Conservation (phyloP, 2,329 filamentous ascomycete genomes). For the Phoma sp. region DNA sequence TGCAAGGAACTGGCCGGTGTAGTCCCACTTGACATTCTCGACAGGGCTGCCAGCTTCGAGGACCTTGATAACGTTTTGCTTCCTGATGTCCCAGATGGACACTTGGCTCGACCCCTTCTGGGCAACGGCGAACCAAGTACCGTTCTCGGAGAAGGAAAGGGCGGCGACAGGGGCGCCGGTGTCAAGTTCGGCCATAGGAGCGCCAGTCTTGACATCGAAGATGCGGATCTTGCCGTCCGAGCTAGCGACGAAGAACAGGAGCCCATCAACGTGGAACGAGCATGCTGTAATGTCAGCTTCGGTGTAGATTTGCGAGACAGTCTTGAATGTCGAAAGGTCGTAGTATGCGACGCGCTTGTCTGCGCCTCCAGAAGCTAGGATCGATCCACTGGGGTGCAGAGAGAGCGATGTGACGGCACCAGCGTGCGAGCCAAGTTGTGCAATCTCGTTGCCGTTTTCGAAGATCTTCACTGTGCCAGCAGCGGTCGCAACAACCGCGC, state of each 20-base stretch:
- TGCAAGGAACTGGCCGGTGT: slow-evolving; percentile 91
- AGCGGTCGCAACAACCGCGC: slow-evolving; percentile 75
- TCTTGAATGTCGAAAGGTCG: slow-evolving; percentile 72
- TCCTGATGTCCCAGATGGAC: slow-evolving; percentile 90
- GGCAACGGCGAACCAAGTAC: slow-evolving; percentile 90
- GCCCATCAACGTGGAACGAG: slow-evolving; percentile 95
- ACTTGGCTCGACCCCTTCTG: slow-evolving; percentile 79
- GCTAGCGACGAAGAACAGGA: slow-evolving; percentile 88
- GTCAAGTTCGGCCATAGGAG: slow-evolving; percentile 77
- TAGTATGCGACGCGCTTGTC: slow-evolving; percentile 96
- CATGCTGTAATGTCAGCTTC: slow-evolving; percentile 79
- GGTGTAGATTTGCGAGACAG: slow-evolving; percentile 79
- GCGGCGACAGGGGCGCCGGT: slow-evolving; percentile 72
- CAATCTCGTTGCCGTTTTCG: slow-evolving; percentile 71
- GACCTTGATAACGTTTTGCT: slow-evolving; percentile 81
- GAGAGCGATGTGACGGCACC: slow-evolving; percentile 80
- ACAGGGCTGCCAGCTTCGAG: slow-evolving; percentile 84
- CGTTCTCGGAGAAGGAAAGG: slow-evolving; percentile 92
- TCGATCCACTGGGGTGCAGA: slow-evolving; percentile 80
- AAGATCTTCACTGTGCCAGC: slow-evolving; percentile 83
- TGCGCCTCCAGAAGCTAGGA: slow-evolving; percentile 84
- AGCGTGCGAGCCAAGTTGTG: slow-evolving; percentile 80
- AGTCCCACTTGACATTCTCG: slow-evolving; percentile 84
- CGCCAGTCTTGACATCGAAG: slow-evolving; percentile 83
- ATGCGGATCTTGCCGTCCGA: slow-evolving; percentile 82